Base-by-base conservation (phyloP, 1,139 yeast species). In the Wickerhamomyces sp. region DNA sequence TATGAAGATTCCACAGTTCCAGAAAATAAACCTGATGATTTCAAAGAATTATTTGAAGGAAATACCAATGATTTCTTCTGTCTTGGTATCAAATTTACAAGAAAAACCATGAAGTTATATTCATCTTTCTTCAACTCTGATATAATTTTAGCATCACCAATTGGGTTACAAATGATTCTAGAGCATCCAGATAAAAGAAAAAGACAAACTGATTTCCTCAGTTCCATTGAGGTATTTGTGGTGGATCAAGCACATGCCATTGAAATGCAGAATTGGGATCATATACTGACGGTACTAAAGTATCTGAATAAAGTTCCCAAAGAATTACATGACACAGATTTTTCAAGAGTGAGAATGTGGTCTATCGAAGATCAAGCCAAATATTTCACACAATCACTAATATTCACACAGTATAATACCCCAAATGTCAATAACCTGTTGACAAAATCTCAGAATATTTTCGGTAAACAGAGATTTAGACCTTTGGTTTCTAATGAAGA, bases 181-280 rank as follows among this genome's bases (percentile, higher is more conserved):
- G 67, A 63, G 40, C 63, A 65, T 37, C 76, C 79, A 3, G 82
- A 78, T 50, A 75, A 76, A 54, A 68, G 68, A 55, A 78, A 78
- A 37, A 60, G 66, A 45, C 68, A 63, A 57, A 78, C 59, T 31
- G 97, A 90, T 59, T 92, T 88, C 55, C 65, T 94, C 41, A 83
- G 95, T 26, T 89, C 97, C 1, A 84, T 92, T 48, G 98, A 92
- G 61, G 61, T 94, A 7, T 63, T 82, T 33, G 67, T 90, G 22
- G 65, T 89, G 29, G 98, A 92, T 60, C 86, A 83, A 54, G 80
- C 95, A 9, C 89, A 89, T 56, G 88, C 90, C 31, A 71, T 90
- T 46, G 87, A 86, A 57, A 86, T 85, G 86, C 98, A 94, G 63
- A 89, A 90, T 55, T 85, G 97, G 92, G 86, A 85, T 31, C 96